A percentile compares a stretch with the other conserved stretches of the same genome.
Conservation (phyloP, 2,329 filamentous ascomycete species). For the Pestalotiopsis sp. region DNA sequence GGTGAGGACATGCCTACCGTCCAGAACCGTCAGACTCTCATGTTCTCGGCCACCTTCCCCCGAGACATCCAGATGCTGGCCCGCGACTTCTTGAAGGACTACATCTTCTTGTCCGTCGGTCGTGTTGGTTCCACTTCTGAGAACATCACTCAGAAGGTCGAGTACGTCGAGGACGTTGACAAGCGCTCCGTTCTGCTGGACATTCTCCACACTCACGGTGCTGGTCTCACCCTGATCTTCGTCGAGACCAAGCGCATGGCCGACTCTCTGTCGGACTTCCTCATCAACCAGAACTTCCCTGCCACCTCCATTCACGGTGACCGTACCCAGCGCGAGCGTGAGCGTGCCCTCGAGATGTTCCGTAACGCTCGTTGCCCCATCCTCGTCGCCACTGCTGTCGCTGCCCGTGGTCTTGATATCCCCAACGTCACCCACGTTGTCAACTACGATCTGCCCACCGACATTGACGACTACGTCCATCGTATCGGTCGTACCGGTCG, state of each 20-base stretch:
- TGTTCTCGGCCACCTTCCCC: constrained; percentile 99
- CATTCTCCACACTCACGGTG: constrained; percentile 92
- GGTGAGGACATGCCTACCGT: constrained; percentile 95
- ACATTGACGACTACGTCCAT: constrained; percentile 98
- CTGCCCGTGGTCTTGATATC: constrained; percentile 88
- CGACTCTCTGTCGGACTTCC: constrained; percentile 94
- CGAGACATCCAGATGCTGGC: constrained; percentile 99
- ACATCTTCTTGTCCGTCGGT: constrained; percentile 97
- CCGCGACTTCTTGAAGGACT: constrained; percentile 98
- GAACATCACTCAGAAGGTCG: constrained; percentile 99
- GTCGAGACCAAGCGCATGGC: constrained; percentile 99
- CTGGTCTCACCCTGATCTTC: constrained; percentile 92
- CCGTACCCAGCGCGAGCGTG: constrained; percentile 97
- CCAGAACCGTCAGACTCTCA: constrained; percentile 89
- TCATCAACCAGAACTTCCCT: constrained; percentile 98
- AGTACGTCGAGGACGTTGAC: constrained; percentile 95
- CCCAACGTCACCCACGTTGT: constrained; percentile 96
- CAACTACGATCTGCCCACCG: constrained; percentile 99
- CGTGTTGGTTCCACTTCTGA: constrained; percentile 99
- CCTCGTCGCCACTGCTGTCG: constrained; percentile 94
- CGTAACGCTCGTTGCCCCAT: constrained; percentile 94
- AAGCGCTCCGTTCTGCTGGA: constrained; percentile 98
- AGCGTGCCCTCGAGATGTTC: constrained; percentile 97
- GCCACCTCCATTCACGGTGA: constrained; percentile 99
- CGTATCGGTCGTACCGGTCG: constrained; percentile 99